Evolutionary conservation across 306 rosid genomes (phyloP).

Genomic region (Dryas drummondii): DNA sequence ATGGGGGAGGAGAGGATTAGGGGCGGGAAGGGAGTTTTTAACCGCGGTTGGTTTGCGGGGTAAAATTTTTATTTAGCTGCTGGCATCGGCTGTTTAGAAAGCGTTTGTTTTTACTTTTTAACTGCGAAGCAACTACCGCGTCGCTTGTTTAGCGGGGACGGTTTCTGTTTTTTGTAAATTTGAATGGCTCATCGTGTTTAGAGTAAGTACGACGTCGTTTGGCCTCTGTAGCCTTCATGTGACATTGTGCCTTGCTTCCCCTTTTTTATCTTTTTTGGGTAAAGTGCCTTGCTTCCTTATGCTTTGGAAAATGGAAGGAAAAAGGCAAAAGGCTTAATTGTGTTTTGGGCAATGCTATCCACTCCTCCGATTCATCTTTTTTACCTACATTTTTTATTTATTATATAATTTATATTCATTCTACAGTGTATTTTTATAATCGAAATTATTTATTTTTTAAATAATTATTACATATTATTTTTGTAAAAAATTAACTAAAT

Average conservation of each 20-base stretch:
- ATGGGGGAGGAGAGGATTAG: not conserved
- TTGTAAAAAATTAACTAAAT: no score
- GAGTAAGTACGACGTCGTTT: not conserved
- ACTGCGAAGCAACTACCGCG: not conserved
- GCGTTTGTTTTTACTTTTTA: not conserved
- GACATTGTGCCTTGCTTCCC: not conserved
- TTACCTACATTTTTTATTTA: no score
- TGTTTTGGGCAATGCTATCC: no score
- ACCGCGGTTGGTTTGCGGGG: not conserved
- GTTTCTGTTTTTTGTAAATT: not conserved
- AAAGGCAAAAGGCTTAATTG: not conserved
- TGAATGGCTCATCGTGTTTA: not conserved
- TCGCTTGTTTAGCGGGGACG: conserved; percentile 11
- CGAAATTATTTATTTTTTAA: no score
- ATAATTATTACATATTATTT: no score
- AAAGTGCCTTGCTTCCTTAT: not conserved
- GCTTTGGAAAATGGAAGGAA: not conserved
- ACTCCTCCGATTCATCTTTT: no score
- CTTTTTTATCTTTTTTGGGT: no score
- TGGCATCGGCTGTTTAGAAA: not conserved
- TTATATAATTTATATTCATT: no score
- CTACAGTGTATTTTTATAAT: no score
- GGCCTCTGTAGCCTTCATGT: not conserved
- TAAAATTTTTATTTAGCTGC: not conserved
- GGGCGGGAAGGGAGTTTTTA: conserved; percentile 1